A percentile compares a stretch with the other conserved stretches of the same genome.
Evolutionary conservation across 108 stramenopile genomes (phyloP).

Genomic region (Skeletonema costatum): DNA sequence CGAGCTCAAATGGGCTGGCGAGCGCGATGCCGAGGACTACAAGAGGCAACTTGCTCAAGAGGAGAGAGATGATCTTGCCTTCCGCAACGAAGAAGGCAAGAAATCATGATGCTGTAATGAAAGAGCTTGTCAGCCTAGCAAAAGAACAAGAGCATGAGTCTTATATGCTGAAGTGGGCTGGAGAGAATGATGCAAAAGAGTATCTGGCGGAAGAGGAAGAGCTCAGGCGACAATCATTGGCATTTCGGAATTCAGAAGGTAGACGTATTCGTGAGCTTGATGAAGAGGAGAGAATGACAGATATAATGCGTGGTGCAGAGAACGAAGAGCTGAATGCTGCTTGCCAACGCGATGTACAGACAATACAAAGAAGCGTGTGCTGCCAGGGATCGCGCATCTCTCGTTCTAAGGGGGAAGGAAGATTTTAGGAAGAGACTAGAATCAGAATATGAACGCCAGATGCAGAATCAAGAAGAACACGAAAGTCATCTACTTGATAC

Average conservation of each 20-base stretch:
- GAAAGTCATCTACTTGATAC: conserved; percentile 63
- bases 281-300: conserved; percentile 51
- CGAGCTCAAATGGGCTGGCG: conserved; percentile 73
- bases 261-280: conserved; percentile 63
- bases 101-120: conserved; percentile 70
- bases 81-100: conserved; percentile 66
- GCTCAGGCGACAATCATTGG: conserved; percentile 70
- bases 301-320: conserved; percentile 41
- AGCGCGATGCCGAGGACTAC: conserved; percentile 71
- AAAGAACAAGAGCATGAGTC: conserved; percentile 80
- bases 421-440: conserved; percentile 52
- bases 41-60: conserved; percentile 57
- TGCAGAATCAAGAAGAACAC: conserved; percentile 51
- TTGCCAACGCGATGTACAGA: conserved; percentile 72
- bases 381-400: conserved; percentile 69
- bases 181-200: conserved; percentile 71
- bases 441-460: conserved; percentile 49
- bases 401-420: conserved; percentile 69
- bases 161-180: conserved; percentile 80
- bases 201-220: conserved; percentile 62
- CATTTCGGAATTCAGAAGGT: conserved; percentile 65
- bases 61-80: conserved; percentile 64
- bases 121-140: conserved; percentile 64
- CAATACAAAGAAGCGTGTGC: conserved; percentile 70
- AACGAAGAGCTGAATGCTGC: conserved; percentile 64